phyloP scores from a whole-genome alignment of 805 yeast genomes.

The Candida corydali region DNA sequence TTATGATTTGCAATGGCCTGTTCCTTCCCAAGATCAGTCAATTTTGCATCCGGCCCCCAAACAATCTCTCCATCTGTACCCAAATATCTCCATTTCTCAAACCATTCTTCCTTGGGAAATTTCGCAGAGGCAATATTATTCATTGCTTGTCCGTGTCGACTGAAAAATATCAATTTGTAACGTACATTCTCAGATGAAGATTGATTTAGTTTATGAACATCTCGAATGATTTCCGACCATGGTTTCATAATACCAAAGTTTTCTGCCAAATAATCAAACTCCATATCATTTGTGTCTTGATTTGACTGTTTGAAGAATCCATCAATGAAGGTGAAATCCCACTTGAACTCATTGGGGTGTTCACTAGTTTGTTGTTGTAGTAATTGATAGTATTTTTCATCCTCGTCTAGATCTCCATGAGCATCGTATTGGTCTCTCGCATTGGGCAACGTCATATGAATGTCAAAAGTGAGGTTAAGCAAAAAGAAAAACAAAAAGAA shows the following conservation, averaged over 20 bases:
- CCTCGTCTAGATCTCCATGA: conserved; percentile 19
- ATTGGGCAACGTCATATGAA: conserved; percentile 23
- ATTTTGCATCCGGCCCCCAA: conserved; percentile 57
- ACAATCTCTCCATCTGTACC: conserved; percentile 49
- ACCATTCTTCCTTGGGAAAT: conserved; percentile 53
- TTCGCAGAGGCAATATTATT: conserved; percentile 51
- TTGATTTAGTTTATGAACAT: conserved; percentile 29
- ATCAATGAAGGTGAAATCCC: conserved; percentile 40
- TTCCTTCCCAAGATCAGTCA: conserved; percentile 48
- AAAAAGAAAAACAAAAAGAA: no score
- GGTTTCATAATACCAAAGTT: conserved; percentile 39
- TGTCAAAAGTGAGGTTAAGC: no score
- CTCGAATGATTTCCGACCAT: conserved; percentile 32
- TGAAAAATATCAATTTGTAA: conserved; percentile 47
- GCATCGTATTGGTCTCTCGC: conserved; percentile 24
- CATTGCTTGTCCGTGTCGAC: conserved; percentile 66
- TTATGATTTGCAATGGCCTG: conserved; percentile 48
- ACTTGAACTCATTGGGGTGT: conserved; percentile 21
- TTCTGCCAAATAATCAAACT: conserved; percentile 33
- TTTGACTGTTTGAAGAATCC: conserved; percentile 47
- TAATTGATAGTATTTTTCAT: conserved; percentile 12
- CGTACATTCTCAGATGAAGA: conserved; percentile 25
- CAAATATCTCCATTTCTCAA: conserved; percentile 45
- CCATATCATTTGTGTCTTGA: conserved; percentile 34
- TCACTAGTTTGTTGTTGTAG: conserved; percentile 9